Base-by-base conservation (phyloP, 23 red algal genomes). In the Gracilaria caudata region DNA sequence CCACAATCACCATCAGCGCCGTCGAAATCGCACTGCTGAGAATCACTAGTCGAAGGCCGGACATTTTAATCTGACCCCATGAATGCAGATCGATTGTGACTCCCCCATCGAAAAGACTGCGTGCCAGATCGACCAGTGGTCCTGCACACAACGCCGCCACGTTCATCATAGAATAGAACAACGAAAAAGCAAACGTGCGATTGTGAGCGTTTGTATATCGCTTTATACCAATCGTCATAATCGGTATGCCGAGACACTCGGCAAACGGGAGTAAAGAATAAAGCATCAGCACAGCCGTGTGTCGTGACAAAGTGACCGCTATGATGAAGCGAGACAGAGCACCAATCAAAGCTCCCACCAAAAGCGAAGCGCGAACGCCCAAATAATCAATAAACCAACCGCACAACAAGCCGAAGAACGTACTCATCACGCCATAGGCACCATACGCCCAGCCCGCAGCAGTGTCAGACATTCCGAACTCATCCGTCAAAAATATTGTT, bases 131-230 rank as follows among this genome's bases (percentile, higher is more conserved):
- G 0, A 98, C 96, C 2, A 91, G 29, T 41, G 96, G 96, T 25
- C 96, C 96, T 2, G 96, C 92, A 21, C 77, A 46, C 38, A 98
- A 59, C 0, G 96, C 96, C 16, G 96, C 96, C 32, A 98, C 61
- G 76, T 98, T 98, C 96, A 98, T 98, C 66, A 94, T 82, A 19
- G 96, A 90, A 77, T 98, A 98, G 81, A 94, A 98, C 29, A 98
- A 36, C 25, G 92, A 94, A 83, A 90, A 98, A 36, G 92, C 96
- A 68, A 94, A 91, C 24, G 96, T 98, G 81, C 96, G 87, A 79
- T 89, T 94, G 43, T 56, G 81, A 12, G 82, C 49, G 46, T 94
- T 94, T 24, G 96, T 94, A 54, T 94, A 98, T 33, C 96, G 83
- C 82, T 98, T 98, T 41, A 98, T 90, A 37, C 85, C 85, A 76